Base-by-base conservation (phyloP, 2,329 filamentous ascomycete species). In the Penicillium paneum region DNA sequence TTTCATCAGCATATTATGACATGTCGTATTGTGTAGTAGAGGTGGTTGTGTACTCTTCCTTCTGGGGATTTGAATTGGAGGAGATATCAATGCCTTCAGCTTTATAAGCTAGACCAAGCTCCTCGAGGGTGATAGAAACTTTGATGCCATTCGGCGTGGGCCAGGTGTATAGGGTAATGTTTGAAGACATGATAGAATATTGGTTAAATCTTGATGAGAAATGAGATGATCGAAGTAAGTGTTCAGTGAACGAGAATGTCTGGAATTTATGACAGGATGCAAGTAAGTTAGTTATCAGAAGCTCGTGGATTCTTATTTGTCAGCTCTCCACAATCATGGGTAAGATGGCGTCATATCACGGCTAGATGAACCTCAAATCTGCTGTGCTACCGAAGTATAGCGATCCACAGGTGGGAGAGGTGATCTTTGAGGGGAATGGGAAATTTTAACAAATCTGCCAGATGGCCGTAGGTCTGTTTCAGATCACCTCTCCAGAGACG, bases 11-110 rank as follows among this genome's bases (percentile, higher is more conserved):
- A 29, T 31, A 11, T 15, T 41, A 5, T 31, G 0, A 15, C 10
- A 6, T 15, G 8, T 12, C 21, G 11, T 5, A n/a, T 7, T 13
- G 15, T 1, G 13, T 17, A 3, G 12, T n/a, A 19, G 10, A 12
- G 12, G 3, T 1, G 7, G 3, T 17, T 50, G 13, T 50, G 13
- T 61, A 70, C 64, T 66, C 60, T 57, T 78, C 68, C 54, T 79
- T 79, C 56, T 79, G 76, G 3, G 65, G 60, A 45, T 78, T 77
- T 45, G 71, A 76, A 48, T 65, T 65, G 44, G 71, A 76, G 47
- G 64, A 64, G 45, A 79, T 76, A 44, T 79, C 67, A 36, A 79
- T 68, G n/a, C 70, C 40, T 10, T 71, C 67, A 1, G 62, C 41
- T 29, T 71, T 69, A 56, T 74, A 74, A 0, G 63, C 49, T 11